A percentile compares a stretch with the other conserved stretches of the same genome.
These are phyloP conservation scores for Graphilbum sp. DNA, from an alignment of 2,329 filamentous ascomycete species.

Conservation along the genomic window DNA sequence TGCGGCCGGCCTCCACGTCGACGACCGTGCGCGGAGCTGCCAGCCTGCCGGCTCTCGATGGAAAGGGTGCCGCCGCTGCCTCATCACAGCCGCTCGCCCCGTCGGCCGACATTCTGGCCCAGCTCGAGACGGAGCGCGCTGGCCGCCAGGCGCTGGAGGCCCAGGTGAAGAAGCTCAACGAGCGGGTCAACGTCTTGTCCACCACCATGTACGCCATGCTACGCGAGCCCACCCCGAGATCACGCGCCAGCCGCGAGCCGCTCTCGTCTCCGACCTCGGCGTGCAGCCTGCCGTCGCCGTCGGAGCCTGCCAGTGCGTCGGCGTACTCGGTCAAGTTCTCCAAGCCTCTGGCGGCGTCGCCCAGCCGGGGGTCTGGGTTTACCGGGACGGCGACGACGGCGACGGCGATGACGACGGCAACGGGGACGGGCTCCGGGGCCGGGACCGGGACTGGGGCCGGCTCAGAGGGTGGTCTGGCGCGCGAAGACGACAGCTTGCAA, in stretches of 20 bases:
- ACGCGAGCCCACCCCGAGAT: conserved; percentile 18
- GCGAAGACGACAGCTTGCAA: too few relatives aligned
- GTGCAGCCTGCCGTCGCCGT: too few relatives aligned
- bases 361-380: too few relatives aligned
- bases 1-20: conserved; percentile 27
- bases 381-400: conserved; percentile 15
- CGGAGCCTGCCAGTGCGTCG: too few relatives aligned
- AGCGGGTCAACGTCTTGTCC: conserved; percentile 30
- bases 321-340: too few relatives aligned
- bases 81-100: too few relatives aligned
- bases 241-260: conserved; percentile 13
- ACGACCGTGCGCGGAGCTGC: conserved; percentile 29
- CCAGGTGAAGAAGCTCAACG: conserved; percentile 35
- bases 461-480: too few relatives aligned
- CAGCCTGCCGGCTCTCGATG: conserved; percentile 25
- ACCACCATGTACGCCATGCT: conserved; percentile 22
- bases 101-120: conserved; percentile 31
- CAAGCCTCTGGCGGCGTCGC: too few relatives aligned
- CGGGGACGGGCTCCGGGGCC: too few relatives aligned
- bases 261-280: neutral
- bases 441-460: too few relatives aligned
- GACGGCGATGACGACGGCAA: conserved; percentile 13
- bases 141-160: conserved; percentile 38
- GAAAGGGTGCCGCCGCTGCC: conserved; percentile 15
- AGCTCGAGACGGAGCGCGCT: conserved; percentile 40